Conservation (phyloP, 768 basidiomycete genomes). For the Psilocybe cyanescens region DNA sequence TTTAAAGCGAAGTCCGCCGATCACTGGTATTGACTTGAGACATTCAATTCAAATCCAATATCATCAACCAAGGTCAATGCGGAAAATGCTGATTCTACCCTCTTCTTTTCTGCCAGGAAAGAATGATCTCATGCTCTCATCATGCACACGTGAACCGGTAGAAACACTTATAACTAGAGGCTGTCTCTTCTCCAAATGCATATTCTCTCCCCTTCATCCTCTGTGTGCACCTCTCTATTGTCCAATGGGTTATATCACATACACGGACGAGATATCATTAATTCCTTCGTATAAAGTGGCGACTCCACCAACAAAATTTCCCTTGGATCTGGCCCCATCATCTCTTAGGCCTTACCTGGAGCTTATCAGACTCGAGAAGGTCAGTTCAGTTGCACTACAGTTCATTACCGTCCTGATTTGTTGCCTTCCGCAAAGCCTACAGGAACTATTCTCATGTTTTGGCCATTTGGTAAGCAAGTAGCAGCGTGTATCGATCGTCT, state of each 20-base stretch:
- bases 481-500: not conserved
- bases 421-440: conserved; percentile 39
- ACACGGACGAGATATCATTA: conserved; percentile 10
- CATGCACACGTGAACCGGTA: not conserved
- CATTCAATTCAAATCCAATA: conserved; percentile 3
- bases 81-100: not conserved
- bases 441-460: conserved; percentile 55
- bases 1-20: not conserved
- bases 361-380: conserved; percentile 55
- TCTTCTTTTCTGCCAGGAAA: not conserved
- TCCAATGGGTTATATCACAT: conserved; percentile 9
- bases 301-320: conserved; percentile 28
- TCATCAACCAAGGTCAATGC: not conserved
- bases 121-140: not conserved
- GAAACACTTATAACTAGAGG: conserved; percentile 22
- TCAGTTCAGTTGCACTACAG: conserved; percentile 17
- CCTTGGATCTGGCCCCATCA: conserved; percentile 33
- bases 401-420: not conserved
- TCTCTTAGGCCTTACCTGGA: conserved; percentile 46
- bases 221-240: not conserved
- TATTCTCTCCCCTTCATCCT: not conserved
- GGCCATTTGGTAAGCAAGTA: conserved; percentile 49
- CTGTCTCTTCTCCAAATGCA: not conserved
- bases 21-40: not conserved
- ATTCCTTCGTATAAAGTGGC: conserved; percentile 12